These are phyloP conservation scores for Chaetomium fimeti DNA, from an alignment of 495 filamentous ascomycete species.

Conservation along the genomic window DNA sequence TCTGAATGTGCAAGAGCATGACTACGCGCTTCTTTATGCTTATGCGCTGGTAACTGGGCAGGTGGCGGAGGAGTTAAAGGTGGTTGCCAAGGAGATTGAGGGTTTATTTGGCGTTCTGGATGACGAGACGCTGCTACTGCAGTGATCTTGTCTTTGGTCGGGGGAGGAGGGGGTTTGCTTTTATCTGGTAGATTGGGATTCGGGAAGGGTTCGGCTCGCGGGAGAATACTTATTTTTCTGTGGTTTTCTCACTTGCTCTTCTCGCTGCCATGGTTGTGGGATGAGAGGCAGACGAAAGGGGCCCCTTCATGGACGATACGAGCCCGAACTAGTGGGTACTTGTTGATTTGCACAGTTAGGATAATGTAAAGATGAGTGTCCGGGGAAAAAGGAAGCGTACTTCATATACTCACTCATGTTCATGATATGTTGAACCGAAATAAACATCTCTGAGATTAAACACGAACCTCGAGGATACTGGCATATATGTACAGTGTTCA, in stretches of 20 bases:
- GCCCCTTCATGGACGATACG: no score
- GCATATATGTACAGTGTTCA: no score
- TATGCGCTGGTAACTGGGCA: slow-evolving; percentile 66
- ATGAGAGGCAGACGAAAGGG: no score
- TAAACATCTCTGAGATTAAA: no score
- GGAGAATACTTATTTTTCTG: background rate
- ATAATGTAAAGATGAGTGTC: no score
- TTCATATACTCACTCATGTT: no score
- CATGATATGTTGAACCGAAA: no score
- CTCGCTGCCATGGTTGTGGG: no score
- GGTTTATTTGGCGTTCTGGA: slow-evolving; percentile 72
- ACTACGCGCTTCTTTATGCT: slow-evolving; percentile 55
- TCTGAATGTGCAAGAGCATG: slow-evolving; percentile 46
- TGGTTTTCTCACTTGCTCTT: background rate
- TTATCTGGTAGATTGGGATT: background rate
- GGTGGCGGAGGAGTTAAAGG: slow-evolving; percentile 66
- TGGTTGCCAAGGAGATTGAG: slow-evolving; percentile 66
- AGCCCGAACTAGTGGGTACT: no score
- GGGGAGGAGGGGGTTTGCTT: background rate
- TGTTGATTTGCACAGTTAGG: no score
- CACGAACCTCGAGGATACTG: no score
- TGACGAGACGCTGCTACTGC: slow-evolving; percentile 69
- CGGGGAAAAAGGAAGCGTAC: no score
- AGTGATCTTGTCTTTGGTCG: slow-evolving; percentile 37
- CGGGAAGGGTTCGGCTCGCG: background rate